phyloP scores from a whole-genome alignment of 1,284 basidiomycete genomes.

The Coniferiporia weirii region DNA sequence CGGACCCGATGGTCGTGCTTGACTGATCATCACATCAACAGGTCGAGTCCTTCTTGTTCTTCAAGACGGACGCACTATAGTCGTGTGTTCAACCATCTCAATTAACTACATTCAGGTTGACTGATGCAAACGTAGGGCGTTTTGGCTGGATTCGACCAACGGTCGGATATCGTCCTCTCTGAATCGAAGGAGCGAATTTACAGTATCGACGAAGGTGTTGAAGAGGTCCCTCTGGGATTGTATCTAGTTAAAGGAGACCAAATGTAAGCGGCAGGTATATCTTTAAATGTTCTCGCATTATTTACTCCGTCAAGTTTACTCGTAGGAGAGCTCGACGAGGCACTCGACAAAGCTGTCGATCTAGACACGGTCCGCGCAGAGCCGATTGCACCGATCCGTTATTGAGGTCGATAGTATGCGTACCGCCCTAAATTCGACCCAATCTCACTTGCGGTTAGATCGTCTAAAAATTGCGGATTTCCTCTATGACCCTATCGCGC shows the following conservation, averaged over 20 bases:
- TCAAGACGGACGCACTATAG: slow-evolving; percentile 87
- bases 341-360: slow-evolving; percentile 77
- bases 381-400: slow-evolving; percentile 76
- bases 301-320: slow-evolving; percentile 52
- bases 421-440: background rate
- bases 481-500: background rate
- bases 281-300: background rate
- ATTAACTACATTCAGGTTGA: slow-evolving; percentile 10
- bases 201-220: slow-evolving; percentile 84
- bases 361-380: slow-evolving; percentile 81
- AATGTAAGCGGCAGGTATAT: slow-evolving; percentile 58
- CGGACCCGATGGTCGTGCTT: background rate
- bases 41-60: slow-evolving; percentile 83
- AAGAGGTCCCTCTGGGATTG: slow-evolving; percentile 92
- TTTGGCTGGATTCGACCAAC: slow-evolving; percentile 87
- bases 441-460: background rate
- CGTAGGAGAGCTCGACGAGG: slow-evolving; percentile 89
- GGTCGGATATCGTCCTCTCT: slow-evolving; percentile 89
- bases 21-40: slow-evolving; percentile 26
- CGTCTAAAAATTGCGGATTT: background rate
- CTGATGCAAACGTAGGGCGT: slow-evolving; percentile 54
- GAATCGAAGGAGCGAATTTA: slow-evolving; percentile 90
- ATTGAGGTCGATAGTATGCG: slow-evolving; percentile 32
- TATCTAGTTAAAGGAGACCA: slow-evolving; percentile 98
- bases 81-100: slow-evolving; percentile 43